A percentile compares a stretch with the other conserved stretches of the same genome.
These are phyloP conservation scores for Colletotrichum phormii DNA, from an alignment of 2,329 filamentous ascomycete genomes.

Conservation along the genomic window DNA sequence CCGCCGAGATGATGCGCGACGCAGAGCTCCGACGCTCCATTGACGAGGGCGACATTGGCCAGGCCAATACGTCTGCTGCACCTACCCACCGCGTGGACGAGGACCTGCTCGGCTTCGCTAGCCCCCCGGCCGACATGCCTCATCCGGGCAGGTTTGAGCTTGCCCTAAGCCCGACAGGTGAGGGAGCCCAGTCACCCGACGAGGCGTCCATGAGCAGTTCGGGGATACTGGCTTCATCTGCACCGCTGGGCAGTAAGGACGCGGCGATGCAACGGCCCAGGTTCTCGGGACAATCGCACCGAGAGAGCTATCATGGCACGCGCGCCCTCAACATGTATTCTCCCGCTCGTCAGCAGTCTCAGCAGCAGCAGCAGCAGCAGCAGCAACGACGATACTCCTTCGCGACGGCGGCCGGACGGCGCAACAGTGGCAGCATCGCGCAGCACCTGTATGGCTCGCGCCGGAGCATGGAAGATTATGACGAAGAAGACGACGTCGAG, in stretches of 20 bases:
- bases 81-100: slow-evolving; percentile 51
- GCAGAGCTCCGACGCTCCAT: slow-evolving; percentile 51
- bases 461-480: slow-evolving; percentile 35
- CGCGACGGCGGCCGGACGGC: slow-evolving; percentile 59
- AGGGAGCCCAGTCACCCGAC: slow-evolving; percentile 53
- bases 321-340: slow-evolving; percentile 58
- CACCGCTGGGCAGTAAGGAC: slow-evolving; percentile 26
- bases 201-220: slow-evolving; percentile 40
- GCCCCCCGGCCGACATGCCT: slow-evolving; percentile 73
- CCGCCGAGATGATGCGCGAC: slow-evolving; percentile 80
- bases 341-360: slow-evolving; percentile 53
- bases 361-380: slow-evolving; percentile 62
- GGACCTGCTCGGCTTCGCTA: slow-evolving; percentile 78
- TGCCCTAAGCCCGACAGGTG: slow-evolving; percentile 58
- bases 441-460: slow-evolving; percentile 61
- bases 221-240: slow-evolving; percentile 24
- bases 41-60: slow-evolving; percentile 91
- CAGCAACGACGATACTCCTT: slow-evolving; percentile 67
- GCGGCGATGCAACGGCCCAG: slow-evolving; percentile 19
- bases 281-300: slow-evolving; percentile 27
- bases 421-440: slow-evolving; percentile 62
- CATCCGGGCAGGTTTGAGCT: slow-evolving; percentile 83
- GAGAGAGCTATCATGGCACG: slow-evolving; percentile 51
- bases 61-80: slow-evolving; percentile 47
- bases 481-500: slow-evolving; percentile 76